Evolutionary conservation across 352 stramenopile species (phyloP), one percentile per base, ranked within the genome.

Genomic region (Pythium chondricola): DNA sequence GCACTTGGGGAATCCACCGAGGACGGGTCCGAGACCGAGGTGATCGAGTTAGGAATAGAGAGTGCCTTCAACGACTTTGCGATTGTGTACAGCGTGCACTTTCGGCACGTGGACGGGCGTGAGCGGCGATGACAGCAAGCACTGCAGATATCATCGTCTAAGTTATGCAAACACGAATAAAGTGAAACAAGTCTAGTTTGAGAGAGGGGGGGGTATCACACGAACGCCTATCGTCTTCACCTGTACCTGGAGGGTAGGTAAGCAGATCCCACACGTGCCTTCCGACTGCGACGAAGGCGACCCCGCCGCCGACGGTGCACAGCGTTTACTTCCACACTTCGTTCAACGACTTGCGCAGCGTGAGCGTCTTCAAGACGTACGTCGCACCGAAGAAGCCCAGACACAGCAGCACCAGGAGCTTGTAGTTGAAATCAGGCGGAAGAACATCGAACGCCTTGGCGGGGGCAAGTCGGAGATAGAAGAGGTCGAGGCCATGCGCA

Each of bases 381-480:
- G 83, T 89, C 22, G 66, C 81, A 18, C 74, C 70, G 39, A 96
- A 61, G 48, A 98, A 85, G 26, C 71, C 89, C 33, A 93, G 53
- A 41, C 94, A 88, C 30, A 98, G 69, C 25, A 96, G 57, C 22
- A 95, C 78, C n/a, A 98, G 69, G 58, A 98, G 77, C 58, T 88
- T 74, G 54, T 93, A 85, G 64, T 97, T 97, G 61, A 98, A 98
- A 68, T 97, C 93, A 38, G 95, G 93, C 6, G 95, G 90, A 21
- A 98, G 71, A 43, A 98, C 69, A 62, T 98, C 95, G 53, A 98
- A 98, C 43, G 88, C 90, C 45, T 96, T 96, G 18, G 90, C 93
- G 2, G 95, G 95, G 13, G 90, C 88, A 27, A 98, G 76, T 48
- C 92, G 82, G 16, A 90, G 71, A 74, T 97, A 98, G 68, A 97